Evolutionary conservation across 2,329 filamentous ascomycete species (phyloP).

Genomic region (Aspergillus sp.): DNA sequence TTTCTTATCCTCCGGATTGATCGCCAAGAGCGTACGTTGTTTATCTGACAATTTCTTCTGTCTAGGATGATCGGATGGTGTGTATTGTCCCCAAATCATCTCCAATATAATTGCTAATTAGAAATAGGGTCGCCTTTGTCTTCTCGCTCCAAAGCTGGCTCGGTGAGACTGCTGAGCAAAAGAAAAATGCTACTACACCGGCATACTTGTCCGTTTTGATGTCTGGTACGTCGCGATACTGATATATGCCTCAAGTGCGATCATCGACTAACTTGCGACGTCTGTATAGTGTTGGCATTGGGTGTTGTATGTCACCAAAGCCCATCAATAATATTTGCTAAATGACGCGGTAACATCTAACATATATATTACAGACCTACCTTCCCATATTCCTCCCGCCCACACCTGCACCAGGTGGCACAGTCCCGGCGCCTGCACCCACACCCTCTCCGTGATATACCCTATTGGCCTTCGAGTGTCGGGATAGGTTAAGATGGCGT

Average conservation of each 20-base stretch:
- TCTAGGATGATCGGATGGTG: constrained; percentile 65
- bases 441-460: constrained; percentile 24
- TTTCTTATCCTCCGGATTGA: background rate
- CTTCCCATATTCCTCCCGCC: constrained; percentile 66
- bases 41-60: constrained; percentile 14
- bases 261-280: constrained; percentile 16
- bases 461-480: background rate
- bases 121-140: constrained; percentile 46
- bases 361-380: constrained; percentile 52
- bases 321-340: background rate
- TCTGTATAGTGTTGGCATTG: constrained; percentile 59
- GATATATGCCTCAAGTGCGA: background rate
- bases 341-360: constrained; percentile 12
- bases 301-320: constrained; percentile 43
- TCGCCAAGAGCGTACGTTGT: background rate
- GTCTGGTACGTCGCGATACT: constrained; percentile 59
- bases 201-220: constrained; percentile 75
- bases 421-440: constrained; percentile 51
- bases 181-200: constrained; percentile 66
- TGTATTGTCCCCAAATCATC: constrained; percentile 13
- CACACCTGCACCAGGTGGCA: constrained; percentile 32
- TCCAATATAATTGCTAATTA: constrained; percentile 16
- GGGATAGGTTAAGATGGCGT: background rate
- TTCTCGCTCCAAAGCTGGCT: constrained; percentile 51
- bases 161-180: constrained; percentile 49